phyloP scores from a whole-genome alignment of 2,329 filamentous ascomycete species.

The Colletotrichum noveboracense region DNA sequence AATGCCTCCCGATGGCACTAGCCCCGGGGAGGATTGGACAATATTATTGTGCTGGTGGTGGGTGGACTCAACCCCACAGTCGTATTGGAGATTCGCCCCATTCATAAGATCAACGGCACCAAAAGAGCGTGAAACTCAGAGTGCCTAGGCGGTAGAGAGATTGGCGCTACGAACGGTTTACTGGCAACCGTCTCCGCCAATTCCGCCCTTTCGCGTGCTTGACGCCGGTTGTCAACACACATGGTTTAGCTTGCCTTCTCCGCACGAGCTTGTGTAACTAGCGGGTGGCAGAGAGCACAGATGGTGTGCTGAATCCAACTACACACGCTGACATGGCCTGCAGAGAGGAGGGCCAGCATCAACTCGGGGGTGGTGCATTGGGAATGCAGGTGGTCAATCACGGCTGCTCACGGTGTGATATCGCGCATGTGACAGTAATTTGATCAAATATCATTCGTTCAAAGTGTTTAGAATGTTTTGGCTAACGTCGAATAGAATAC shows the following conservation, averaged over 20 bases:
- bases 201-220: not conserved
- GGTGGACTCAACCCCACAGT: conserved; percentile 3
- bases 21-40: not conserved
- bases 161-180: not conserved
- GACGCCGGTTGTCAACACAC: not conserved
- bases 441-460: not conserved
- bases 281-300: not conserved
- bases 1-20: not conserved
- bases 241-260: not conserved
- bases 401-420: not conserved
- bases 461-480: conserved; percentile 1
- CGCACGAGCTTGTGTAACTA: not conserved
- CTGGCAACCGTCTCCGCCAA: not conserved
- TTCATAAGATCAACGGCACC: not conserved
- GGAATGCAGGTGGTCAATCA: not conserved
- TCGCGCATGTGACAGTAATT: not conserved
- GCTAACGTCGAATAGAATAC: conserved; percentile 13
- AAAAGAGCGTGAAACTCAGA: conserved; percentile 2
- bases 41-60: not conserved
- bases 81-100: not conserved
- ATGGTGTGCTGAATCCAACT: conserved; percentile 2
- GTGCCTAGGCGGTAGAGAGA: not conserved
- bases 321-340: not conserved
- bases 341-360: not conserved
- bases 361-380: not conserved